A percentile compares a stretch with the other conserved stretches of the same genome.
Conservation (phyloP, 2,329 filamentous ascomycete species). For the Magnaporthiopsis poae region DNA sequence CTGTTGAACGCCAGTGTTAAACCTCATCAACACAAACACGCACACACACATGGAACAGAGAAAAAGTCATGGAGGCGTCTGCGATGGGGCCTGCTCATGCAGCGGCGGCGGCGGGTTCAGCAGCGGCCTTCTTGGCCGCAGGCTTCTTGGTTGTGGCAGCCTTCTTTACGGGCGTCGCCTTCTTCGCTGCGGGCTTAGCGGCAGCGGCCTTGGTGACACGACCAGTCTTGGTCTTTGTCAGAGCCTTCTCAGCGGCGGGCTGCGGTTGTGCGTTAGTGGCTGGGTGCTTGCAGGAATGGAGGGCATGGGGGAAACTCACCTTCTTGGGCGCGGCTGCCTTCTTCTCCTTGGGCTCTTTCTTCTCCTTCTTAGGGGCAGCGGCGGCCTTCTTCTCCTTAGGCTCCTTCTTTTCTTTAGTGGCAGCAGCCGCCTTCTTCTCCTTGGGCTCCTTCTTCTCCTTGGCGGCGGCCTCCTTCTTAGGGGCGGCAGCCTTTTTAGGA, state of each 20-base stretch:
- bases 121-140: neutral
- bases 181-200: conserved; percentile 4
- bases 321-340: neutral
- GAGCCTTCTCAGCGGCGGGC: conserved; percentile 41
- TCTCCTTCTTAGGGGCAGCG: conserved; percentile 19
- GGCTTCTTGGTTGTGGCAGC: neutral
- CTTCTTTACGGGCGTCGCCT: conserved; percentile 2
- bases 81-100: neutral
- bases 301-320: neutral
- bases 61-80: too few species aligned
- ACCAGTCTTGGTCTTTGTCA: conserved; percentile 77
- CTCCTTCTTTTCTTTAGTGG: conserved; percentile 34
- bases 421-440: conserved; percentile 32
- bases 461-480: conserved; percentile 33
- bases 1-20: too few species aligned
- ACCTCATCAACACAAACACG: too few species aligned
- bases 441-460: conserved; percentile 37
- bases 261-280: conserved; percentile 35
- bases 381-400: conserved; percentile 34
- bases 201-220: conserved; percentile 48
- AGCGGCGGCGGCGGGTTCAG: neutral
- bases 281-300: too few species aligned
- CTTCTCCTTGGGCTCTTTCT: conserved; percentile 46
- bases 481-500: conserved; percentile 30
- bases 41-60: too few species aligned